Percentiles rank a stretch among this genome's conserved stretches.
phyloP scores from a whole-genome alignment of 257 asterid species.

The Solanum chmielewskii region DNA sequence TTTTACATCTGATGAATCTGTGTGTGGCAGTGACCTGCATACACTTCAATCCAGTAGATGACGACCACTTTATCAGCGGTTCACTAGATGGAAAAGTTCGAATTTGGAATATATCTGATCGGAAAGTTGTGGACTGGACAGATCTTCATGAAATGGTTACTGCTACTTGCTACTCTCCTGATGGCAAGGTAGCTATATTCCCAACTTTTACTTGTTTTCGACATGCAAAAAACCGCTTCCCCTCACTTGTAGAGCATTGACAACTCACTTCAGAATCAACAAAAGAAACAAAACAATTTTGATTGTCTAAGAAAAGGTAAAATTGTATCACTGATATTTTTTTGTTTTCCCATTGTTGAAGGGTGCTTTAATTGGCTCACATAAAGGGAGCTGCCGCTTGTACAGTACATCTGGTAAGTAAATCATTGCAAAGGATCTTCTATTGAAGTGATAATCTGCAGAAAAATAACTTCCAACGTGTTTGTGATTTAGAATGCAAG shows the following conservation, averaged over 20 bases:
- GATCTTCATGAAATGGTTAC: conserved; percentile 65
- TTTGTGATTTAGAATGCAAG: conserved; percentile 30
- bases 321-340: background rate
- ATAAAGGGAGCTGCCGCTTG: conserved; percentile 47
- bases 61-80: conserved; percentile 57
- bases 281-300: background rate
- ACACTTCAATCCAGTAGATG: conserved; percentile 70
- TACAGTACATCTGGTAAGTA: conserved; percentile 36
- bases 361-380: conserved; percentile 57
- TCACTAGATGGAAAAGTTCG: conserved; percentile 79
- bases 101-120: conserved; percentile 51
- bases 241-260: background rate
- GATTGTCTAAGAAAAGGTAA: background rate
- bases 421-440: background rate
- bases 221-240: background rate
- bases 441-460: background rate
- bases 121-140: conserved; percentile 63
- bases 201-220: background rate
- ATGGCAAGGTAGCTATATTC: conserved; percentile 42
- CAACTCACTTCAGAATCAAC: background rate
- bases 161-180: conserved; percentile 65
- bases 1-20: conserved; percentile 7
- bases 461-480: background rate
- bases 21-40: conserved; percentile 62
- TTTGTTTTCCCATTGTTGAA: conserved; percentile 1